Conservation (phyloP, 163 green algal genomes). For the Chlamydomonas reinhardtii region DNA sequence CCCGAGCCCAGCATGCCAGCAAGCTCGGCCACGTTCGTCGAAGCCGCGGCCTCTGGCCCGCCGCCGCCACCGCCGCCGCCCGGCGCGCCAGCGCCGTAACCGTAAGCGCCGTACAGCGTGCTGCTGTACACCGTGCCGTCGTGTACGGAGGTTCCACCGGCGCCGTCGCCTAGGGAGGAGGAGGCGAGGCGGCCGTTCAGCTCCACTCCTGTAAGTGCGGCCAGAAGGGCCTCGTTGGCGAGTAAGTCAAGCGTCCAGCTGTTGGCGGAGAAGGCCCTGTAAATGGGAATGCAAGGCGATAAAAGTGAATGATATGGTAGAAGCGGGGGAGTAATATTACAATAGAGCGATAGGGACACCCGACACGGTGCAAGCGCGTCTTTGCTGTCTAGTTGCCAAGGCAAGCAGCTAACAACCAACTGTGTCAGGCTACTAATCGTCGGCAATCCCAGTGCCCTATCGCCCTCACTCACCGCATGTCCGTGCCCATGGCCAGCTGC, state of each 20-base stretch:
- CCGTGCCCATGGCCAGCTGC: not conserved
- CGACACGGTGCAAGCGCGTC: too few species aligned
- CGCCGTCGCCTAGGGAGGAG: not conserved
- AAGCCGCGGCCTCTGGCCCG: not conserved
- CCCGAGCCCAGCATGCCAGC: too few species aligned
- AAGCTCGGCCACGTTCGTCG: not conserved
- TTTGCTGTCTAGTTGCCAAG: too few species aligned
- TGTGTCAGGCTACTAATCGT: too few species aligned
- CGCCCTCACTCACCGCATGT: conserved; percentile 26
- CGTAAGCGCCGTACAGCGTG: not conserved
- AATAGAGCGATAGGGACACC: too few species aligned
- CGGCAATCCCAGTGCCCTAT: too few species aligned
- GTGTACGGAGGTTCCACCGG: not conserved
- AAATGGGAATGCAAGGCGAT: too few species aligned
- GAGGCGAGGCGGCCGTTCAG: not conserved
- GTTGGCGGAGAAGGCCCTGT: conserved; percentile 44
- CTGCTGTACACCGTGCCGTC: not conserved
- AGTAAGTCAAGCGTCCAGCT: conserved; percentile 42
- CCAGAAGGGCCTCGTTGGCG: conserved; percentile 24
- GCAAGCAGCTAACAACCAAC: too few species aligned
- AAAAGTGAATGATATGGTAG: too few species aligned
- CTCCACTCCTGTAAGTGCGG: conserved; percentile 20
- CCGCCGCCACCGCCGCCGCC: not conserved
- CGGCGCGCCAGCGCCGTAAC: not conserved
- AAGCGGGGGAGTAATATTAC: too few species aligned